Percentiles rank a stretch among this genome's conserved stretches.
Conservation (phyloP, 352 stramenopile genomes). For the Phytophthora citricola region DNA sequence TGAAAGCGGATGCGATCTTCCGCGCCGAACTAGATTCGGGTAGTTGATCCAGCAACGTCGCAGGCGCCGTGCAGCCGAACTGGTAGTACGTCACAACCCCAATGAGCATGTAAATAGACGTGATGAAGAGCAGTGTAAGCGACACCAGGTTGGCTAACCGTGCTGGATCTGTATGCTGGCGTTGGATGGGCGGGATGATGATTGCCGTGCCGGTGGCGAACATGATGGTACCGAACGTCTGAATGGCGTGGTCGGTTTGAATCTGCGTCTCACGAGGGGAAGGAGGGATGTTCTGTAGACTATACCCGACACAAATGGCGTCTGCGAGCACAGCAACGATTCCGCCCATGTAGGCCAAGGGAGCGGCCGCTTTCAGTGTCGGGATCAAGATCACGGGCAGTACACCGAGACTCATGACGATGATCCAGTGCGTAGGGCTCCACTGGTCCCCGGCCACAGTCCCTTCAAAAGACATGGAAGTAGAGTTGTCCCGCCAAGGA, state of each 20-base stretch:
- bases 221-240: conserved; percentile 77
- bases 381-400: conserved; percentile 71
- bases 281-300: conserved; percentile 42
- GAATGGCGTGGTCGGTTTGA: conserved; percentile 41
- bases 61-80: conserved; percentile 69
- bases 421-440: conserved; percentile 67
- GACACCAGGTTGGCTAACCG: conserved; percentile 66
- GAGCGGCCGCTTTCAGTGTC: conserved; percentile 55
- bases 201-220: conserved; percentile 73
- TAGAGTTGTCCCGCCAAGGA: conserved; percentile 68
- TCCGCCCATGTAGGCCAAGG: conserved; percentile 59
- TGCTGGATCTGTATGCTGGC: conserved; percentile 56
- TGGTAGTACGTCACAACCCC: conserved; percentile 75
- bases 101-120: conserved; percentile 74
- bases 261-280: conserved; percentile 64
- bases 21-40: conserved; percentile 39
- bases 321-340: conserved; percentile 59
- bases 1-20: conserved; percentile 45
- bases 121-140: conserved; percentile 75
- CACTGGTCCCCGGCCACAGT: conserved; percentile 24
- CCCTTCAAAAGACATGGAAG: conserved; percentile 56
- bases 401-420: conserved; percentile 56
- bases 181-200: conserved; percentile 71
- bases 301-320: conserved; percentile 60
- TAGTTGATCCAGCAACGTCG: conserved; percentile 64